These are phyloP conservation scores for Sphaerulina populicola DNA, from an alignment of 2,329 filamentous ascomycete genomes.

Conservation along the genomic window DNA sequence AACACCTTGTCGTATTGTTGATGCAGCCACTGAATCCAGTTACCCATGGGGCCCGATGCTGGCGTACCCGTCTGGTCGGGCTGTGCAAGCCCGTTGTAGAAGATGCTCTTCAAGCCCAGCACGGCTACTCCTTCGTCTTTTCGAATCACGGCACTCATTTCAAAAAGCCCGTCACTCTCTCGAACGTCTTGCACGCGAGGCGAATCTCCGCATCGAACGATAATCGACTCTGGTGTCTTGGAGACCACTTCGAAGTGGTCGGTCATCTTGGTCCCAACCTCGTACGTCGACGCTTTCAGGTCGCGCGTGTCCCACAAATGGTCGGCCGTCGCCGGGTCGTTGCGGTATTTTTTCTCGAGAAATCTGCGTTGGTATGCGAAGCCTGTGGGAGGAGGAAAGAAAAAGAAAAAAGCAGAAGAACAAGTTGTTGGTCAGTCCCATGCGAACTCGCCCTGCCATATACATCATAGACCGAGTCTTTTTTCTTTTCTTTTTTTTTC, in stretches of 20 bases:
- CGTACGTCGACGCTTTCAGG: slow-evolving; percentile 50
- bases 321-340: slow-evolving; percentile 44
- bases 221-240: slow-evolving; percentile 52
- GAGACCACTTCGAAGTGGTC: slow-evolving; percentile 66
- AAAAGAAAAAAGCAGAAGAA: no score
- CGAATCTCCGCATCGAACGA: slow-evolving; percentile 58
- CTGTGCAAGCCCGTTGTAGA: slow-evolving; percentile 46
- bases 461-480: no score
- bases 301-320: slow-evolving; percentile 56
- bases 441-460: neutral
- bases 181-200: slow-evolving; percentile 51
- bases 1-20: slow-evolving; percentile 49
- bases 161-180: slow-evolving; percentile 57
- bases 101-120: slow-evolving; percentile 58
- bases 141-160: slow-evolving; percentile 55
- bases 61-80: slow-evolving; percentile 31
- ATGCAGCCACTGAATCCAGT: slow-evolving; percentile 45
- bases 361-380: slow-evolving; percentile 52
- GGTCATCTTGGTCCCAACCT: slow-evolving; percentile 55
- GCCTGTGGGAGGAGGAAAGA: slow-evolving; percentile 32
- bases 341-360: slow-evolving; percentile 52
- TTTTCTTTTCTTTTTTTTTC: no score
- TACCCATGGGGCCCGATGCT: slow-evolving; percentile 39
- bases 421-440: no score
- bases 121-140: slow-evolving; percentile 52